Evolutionary conservation across 495 filamentous ascomycete species (phyloP).

Genomic region (Tuber brumale): DNA sequence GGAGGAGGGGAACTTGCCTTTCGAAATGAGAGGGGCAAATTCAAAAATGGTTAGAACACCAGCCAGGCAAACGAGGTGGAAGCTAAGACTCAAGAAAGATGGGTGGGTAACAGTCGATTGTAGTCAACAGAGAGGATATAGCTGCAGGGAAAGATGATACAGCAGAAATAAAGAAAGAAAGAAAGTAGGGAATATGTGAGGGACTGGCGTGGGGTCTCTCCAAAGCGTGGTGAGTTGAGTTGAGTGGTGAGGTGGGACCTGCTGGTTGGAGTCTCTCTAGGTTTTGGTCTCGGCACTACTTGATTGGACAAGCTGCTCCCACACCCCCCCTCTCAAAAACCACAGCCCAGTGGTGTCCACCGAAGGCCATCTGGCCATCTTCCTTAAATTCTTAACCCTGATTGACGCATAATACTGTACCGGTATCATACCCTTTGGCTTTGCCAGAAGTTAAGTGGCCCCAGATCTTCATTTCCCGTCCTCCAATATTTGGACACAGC

Average conservation of each 20-base stretch:
- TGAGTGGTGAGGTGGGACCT: conserved; percentile 33
- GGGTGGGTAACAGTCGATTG: not conserved
- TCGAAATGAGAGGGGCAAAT: not conserved
- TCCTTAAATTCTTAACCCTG: not conserved
- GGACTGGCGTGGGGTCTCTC: not conserved
- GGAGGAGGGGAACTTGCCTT: not conserved
- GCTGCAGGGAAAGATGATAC: not conserved
- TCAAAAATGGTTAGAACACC: not conserved
- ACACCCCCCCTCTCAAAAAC: conserved; percentile 23
- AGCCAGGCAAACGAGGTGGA: not conserved
- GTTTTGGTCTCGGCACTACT: conserved; percentile 35
- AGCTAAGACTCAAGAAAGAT: not conserved
- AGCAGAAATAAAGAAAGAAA: not conserved
- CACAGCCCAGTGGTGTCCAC: not conserved
- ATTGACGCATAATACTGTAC: not conserved
- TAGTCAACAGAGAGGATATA: not conserved
- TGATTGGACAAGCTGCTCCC: conserved; percentile 37
- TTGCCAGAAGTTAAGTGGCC: not conserved
- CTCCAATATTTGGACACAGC: not conserved
- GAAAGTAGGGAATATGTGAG: conserved; percentile 1
- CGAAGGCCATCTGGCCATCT: conserved; percentile 1
- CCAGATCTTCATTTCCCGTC: not conserved
- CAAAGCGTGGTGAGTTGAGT: not conserved
- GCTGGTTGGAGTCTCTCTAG: conserved; percentile 33
- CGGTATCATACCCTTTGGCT: too few species aligned